These are phyloP conservation scores for Metschnikowia amazonensis DNA, from an alignment of 805 yeast genomes.

Conservation along the genomic window DNA sequence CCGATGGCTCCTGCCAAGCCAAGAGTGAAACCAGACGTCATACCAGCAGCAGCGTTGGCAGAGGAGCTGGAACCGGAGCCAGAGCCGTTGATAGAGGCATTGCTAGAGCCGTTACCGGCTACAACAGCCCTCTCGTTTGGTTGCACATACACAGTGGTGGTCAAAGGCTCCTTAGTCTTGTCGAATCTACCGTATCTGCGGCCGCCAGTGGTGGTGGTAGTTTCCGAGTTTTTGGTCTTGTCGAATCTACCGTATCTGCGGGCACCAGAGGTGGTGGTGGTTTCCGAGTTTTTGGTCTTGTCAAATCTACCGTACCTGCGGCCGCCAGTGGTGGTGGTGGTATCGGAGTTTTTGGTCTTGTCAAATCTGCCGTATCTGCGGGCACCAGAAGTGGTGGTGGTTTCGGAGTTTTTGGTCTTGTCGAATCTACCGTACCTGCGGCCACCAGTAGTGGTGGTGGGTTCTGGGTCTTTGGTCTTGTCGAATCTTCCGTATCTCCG, in stretches of 20 bases:
- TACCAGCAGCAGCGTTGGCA: slow-evolving; percentile 21
- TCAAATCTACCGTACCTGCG: slow-evolving; percentile 25
- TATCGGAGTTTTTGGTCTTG: slow-evolving; percentile 35
- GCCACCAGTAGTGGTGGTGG: slow-evolving; percentile 16
- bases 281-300: slow-evolving; percentile 13
- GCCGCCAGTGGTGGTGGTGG: slow-evolving; percentile 25
- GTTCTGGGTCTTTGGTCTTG: slow-evolving; percentile 19
- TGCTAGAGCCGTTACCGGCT: slow-evolving; percentile 4
- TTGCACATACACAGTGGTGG: slow-evolving; percentile 34
- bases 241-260: slow-evolving; percentile 31
- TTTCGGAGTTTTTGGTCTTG: slow-evolving; percentile 16
- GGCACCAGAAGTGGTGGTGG: slow-evolving; percentile 26
- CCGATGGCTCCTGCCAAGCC: slow-evolving; percentile 44
- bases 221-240: slow-evolving; percentile 34
- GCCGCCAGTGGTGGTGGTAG: slow-evolving; percentile 32
- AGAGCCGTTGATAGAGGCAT: slow-evolving; percentile 19
- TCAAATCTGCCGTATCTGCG: slow-evolving; percentile 56
- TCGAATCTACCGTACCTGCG: slow-evolving; percentile 20
- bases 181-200: slow-evolving; percentile 35
- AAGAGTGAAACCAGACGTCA: slow-evolving; percentile 20
- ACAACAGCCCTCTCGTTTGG: slow-evolving; percentile 15
- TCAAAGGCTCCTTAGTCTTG: slow-evolving; percentile 30
- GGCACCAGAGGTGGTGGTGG: slow-evolving; percentile 24
- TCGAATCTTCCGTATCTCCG: slow-evolving; percentile 23
- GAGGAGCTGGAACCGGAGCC: slow-evolving; percentile 24